Percentiles rank a stretch among this genome's conserved stretches.
Conservation (phyloP, 2,329 filamentous ascomycete genomes). For the Colletotrichum gigasporum region DNA sequence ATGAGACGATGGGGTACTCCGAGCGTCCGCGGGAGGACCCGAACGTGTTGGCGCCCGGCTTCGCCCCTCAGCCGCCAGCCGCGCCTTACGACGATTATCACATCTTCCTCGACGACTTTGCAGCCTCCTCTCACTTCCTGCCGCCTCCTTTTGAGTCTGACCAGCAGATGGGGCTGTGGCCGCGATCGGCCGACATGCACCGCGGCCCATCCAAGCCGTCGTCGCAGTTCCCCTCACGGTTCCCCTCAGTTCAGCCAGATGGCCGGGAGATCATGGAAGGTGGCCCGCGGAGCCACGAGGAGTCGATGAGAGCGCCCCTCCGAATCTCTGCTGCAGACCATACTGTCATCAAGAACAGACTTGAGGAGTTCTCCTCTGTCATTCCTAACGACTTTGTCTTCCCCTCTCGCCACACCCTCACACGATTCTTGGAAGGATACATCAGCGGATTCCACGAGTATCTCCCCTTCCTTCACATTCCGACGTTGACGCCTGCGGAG, state of each 20-base stretch:
- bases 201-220: slow-evolving; percentile 57
- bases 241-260: slow-evolving; percentile 64
- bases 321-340: slow-evolving; percentile 65
- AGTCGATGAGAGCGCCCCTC: slow-evolving; percentile 49
- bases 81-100: slow-evolving; percentile 65
- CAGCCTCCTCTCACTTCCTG: slow-evolving; percentile 62
- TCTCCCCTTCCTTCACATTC: slow-evolving; percentile 70
- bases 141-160: slow-evolving; percentile 65
- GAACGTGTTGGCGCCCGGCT: slow-evolving; percentile 51
- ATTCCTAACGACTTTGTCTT: slow-evolving; percentile 72
- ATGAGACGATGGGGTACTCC: slow-evolving; percentile 56
- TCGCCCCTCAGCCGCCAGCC: slow-evolving; percentile 48
- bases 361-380: slow-evolving; percentile 69
- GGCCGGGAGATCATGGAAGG: slow-evolving; percentile 54
- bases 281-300: slow-evolving; percentile 50
- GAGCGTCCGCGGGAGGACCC: slow-evolving; percentile 60
- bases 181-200: slow-evolving; percentile 50
- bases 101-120: slow-evolving; percentile 67
- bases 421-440: slow-evolving; percentile 75
- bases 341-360: slow-evolving; percentile 63
- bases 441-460: slow-evolving; percentile 72
- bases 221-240: slow-evolving; percentile 63
- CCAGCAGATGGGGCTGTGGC: slow-evolving; percentile 62
- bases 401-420: slow-evolving; percentile 74
- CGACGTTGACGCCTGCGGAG: slow-evolving; percentile 71